Conservation (phyloP, 1,284 basidiomycete species). For the Puccinia polysora region DNA sequence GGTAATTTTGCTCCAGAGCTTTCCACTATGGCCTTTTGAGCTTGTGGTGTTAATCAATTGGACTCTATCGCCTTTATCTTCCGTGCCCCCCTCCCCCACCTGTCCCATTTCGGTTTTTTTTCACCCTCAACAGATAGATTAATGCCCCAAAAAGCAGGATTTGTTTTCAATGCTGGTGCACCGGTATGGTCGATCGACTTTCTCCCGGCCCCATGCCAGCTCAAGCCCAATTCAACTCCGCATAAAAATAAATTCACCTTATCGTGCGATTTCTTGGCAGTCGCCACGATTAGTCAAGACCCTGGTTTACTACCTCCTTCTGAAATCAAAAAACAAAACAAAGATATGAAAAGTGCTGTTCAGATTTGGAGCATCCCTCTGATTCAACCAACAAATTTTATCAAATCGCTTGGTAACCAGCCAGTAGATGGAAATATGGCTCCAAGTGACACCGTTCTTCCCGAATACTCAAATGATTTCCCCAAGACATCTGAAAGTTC, state of each 20-base stretch:
- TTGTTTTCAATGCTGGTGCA: constrained; percentile 74
- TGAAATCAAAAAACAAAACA: constrained; percentile 46
- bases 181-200: constrained; percentile 82
- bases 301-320: constrained; percentile 48
- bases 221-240: constrained; percentile 17
- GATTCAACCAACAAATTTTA: constrained; percentile 32
- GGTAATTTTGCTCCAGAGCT: constrained; percentile 23
- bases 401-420: neutral
- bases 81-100: neutral
- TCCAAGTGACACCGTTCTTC: neutral
- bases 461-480: too few species aligned
- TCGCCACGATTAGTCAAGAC: constrained; percentile 63
- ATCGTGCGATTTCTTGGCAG: constrained; percentile 69
- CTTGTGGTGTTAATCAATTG: neutral
- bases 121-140: constrained; percentile 46
- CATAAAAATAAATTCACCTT: neutral
- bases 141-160: constrained; percentile 54
- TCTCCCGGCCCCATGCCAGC: constrained; percentile 68
- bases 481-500: neutral
- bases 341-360: constrained; percentile 48
- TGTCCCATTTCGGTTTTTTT: neutral
- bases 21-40: neutral
- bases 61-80: neutral
- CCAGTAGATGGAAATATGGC: neutral
- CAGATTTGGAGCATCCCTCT: constrained; percentile 55